Base-by-base conservation (phyloP, 495 filamentous ascomycete species). In the Sordaria brevicollis region DNA sequence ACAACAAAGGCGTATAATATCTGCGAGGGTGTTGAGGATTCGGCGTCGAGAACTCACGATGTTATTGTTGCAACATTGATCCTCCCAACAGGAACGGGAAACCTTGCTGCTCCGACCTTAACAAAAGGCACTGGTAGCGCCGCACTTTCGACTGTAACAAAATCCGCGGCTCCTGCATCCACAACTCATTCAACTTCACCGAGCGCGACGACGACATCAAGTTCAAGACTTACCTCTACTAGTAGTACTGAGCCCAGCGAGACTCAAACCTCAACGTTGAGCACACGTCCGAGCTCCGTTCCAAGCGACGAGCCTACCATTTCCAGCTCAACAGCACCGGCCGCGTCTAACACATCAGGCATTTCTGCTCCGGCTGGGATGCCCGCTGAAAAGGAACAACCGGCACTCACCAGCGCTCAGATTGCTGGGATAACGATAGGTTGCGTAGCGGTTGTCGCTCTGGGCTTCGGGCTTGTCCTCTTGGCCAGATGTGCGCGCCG, bases 41-140 rank as follows among this genome's bases (percentile, higher is more conserved):
- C 89, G 37, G 74, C 87, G 21, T 77, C 83, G 10, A 84, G 84
- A 71, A 91, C 89, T 13, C 89, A 90, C 79, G 69, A 82, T 36
- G 84, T 85, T 9, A 85, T 91, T 25, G 86, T 86, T 7, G 88
- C 89, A 13, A 89, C 87, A 0, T 76, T 88, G 36, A 75, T 87
- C 15, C 67, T 81, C 36, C 74, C 74, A 21, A 74, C 77, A 8
- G 76, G 75, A 25, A 74, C 75, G 7, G 75, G 71, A 0, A 71
- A 75, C 1, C 70, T 76, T 10, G 41, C 72, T 13, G 76, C 73
- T 4, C 76, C 77, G 9, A 79, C 70, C 13, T 38, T 74, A 6
- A 67, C 74, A 39, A 68, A 65, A 69, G 10, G 36, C 31, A 9
- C 68, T 74, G 69, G 71, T 72, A 8, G 65, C 33, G 49, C 49